Base-by-base conservation (phyloP, 768 basidiomycete species). In the Amanita jacksonii region DNA sequence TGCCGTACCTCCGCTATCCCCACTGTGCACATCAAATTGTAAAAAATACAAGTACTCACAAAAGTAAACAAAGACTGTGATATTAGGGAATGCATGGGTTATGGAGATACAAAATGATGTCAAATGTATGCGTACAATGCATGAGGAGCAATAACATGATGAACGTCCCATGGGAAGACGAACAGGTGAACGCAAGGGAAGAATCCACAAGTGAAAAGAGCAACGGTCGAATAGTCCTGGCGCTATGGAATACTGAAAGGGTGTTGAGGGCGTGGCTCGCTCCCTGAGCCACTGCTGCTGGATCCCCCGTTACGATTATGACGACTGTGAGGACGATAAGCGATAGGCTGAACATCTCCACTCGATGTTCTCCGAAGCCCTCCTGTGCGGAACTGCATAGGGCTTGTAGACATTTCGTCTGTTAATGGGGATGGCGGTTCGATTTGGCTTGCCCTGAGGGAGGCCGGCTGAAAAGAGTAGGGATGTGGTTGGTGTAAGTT, bases 401-500 rank as follows among this genome's bases (percentile, higher is more conserved):
- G 31, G 18, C 41, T 32, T 3, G 41, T 20, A 7, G 41, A 42
- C 6, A 33, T 18, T 16, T 41, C 41, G 8, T 42, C 41, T 4
- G 30, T 42, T 22, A 20, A 19, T 12, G 41, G 30, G 5, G 41
- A 42, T 20, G 19, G n/a, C 3, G 30, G 15, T 12, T 42, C 41
- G 10, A 23, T 5, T 16, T 25, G 40, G 16, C 38, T 39, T 39
- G 38, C 16, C 19, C n/a, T 37, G n/a, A 10, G 9, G 18, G 36
- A 16, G 24, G 19, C 6, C 19, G 44, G 8, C 8, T 15, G 24
- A 8, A 22, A 38, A 18, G 37, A 13, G 23, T 7, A 15, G 23
- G 15, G 24, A 25, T 16, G 22, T 9, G 8, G 22, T 20, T 46
- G 35, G 23, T 42, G 52, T 48, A 48, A 63, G 61, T 44, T 70